phyloP scores from a whole-genome alignment of 257 asterid species.

The Cynanchum wilfordii region DNA sequence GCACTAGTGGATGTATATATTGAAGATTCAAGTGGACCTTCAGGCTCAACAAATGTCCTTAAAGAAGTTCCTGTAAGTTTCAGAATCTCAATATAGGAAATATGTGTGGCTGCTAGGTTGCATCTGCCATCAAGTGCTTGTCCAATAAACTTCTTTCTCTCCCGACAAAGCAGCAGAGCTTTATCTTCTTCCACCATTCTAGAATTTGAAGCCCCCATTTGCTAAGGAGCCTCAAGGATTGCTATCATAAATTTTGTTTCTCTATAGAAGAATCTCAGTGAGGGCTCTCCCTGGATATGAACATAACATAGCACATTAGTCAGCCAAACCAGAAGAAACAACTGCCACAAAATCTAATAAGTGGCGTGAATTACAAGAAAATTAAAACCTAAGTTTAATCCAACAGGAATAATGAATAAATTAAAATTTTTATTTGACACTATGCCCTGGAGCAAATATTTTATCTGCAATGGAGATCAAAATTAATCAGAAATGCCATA shows the following conservation, averaged over 20 bases:
- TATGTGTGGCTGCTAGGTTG: slow-evolving; percentile 76
- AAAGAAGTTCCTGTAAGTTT: slow-evolving; percentile 59
- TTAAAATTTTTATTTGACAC: neutral
- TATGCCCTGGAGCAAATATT: neutral
- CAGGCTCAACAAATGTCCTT: slow-evolving; percentile 69
- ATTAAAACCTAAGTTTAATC: neutral
- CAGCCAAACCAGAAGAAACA: neutral
- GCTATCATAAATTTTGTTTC: slow-evolving; percentile 4
- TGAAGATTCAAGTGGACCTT: slow-evolving; percentile 46
- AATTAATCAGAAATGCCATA: neutral
- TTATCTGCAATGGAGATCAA: neutral
- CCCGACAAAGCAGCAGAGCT: slow-evolving; percentile 86
- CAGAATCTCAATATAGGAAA: slow-evolving; percentile 64
- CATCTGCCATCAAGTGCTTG: slow-evolving; percentile 96
- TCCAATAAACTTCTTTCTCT: slow-evolving; percentile 81
- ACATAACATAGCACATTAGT: neutral
- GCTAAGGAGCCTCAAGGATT: slow-evolving; percentile 9
- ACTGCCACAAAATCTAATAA: too few relatives aligned
- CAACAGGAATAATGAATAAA: neutral
- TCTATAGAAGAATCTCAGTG: neutral
- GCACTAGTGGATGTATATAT: slow-evolving; percentile 38
- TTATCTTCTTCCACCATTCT: slow-evolving; percentile 80
- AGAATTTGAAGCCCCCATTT: slow-evolving; percentile 88
- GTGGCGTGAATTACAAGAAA: too few relatives aligned
- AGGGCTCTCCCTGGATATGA: slow-evolving; percentile 2